Base-by-base conservation (phyloP, 169 alveolate species). In the Cryptosporidium ubiquitum region DNA sequence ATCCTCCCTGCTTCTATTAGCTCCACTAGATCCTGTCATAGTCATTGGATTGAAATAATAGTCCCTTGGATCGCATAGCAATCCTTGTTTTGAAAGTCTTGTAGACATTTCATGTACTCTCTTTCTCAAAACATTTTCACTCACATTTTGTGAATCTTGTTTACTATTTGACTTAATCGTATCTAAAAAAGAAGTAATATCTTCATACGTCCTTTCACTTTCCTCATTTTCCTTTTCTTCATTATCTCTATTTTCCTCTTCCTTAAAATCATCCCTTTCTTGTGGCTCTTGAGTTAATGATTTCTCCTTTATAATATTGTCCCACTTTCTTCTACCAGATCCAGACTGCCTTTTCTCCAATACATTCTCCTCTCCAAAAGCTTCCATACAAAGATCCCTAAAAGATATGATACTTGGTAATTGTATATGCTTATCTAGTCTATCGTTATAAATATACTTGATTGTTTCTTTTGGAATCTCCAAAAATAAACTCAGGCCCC, bases 61-160 rank as follows among this genome's bases (percentile, higher is more conserved):
- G 4, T 79, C 89, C 4, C 89, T 58, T 14, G 89, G 89, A 16
- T 79, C 89, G 29, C 89, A 79, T 29, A 79, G 61, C 2, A 79
- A 47, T 40, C 89, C 89, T 35, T 79, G 89, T 64, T 79, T 79
- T 37, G 89, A 61, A 37, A 79, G 75, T 42, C 89, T 79, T 20
- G 89, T 44, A 60, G 89, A 79, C 89, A 79, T 79, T 18, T 79
- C 89, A 23, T 79, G 89, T n/a, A 79, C 89, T 61, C 89, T 79
- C 61, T 44, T 79, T 16, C 89, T 58, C 31, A 79, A 49, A 10
- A 37, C 79, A 64, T 79, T 79, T 44, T 79, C 89, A 61, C 37
- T 79, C 44, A 40, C 61, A 61, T 42, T 40, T 60, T 35, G 42
- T 7, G 68, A 40, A 14, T 64, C 66, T 26, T 57, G 47, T 26